Percentiles rank a stretch among this genome's conserved stretches.
Evolutionary conservation across 2,329 filamentous ascomycete genomes (phyloP).

Genomic region (Fusarium irregulare): DNA sequence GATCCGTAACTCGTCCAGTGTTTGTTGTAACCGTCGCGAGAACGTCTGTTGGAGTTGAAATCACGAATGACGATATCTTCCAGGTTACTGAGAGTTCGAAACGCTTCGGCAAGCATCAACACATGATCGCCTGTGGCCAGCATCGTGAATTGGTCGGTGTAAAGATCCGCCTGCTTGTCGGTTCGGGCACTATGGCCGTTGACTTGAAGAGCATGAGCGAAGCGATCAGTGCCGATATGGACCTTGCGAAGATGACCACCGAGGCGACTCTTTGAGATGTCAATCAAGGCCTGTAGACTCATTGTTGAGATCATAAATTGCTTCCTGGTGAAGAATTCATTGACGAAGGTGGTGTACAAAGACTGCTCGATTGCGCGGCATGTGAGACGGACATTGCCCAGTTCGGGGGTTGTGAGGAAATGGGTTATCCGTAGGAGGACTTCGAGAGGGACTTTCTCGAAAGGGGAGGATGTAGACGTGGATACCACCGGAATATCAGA

Average conservation of each 20-base stretch:
- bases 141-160: slow-evolving; percentile 47
- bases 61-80: slow-evolving; percentile 69
- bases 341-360: slow-evolving; percentile 66
- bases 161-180: slow-evolving; percentile 28
- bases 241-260: slow-evolving; percentile 53
- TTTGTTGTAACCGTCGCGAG: slow-evolving; percentile 57
- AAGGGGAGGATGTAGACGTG: slow-evolving; percentile 15
- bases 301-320: slow-evolving; percentile 72
- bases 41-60: slow-evolving; percentile 62
- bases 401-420: slow-evolving; percentile 65
- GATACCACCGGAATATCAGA: neutral
- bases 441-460: slow-evolving; percentile 65
- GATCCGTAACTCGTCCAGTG: slow-evolving; percentile 68
- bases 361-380: slow-evolving; percentile 66
- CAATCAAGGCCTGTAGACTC: slow-evolving; percentile 66
- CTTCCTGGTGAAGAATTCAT: slow-evolving; percentile 73
- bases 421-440: slow-evolving; percentile 66
- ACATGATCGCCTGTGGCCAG: slow-evolving; percentile 59
- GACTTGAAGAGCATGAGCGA: slow-evolving; percentile 8
- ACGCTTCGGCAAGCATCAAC: slow-evolving; percentile 67
- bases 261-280: slow-evolving; percentile 63
- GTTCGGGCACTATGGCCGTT: slow-evolving; percentile 25
- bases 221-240: slow-evolving; percentile 48
- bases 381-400: slow-evolving; percentile 64
- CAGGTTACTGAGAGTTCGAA: slow-evolving; percentile 65